phyloP scores from a whole-genome alignment of 2,329 filamentous ascomycete species.

The Coleophoma crateriformis region DNA sequence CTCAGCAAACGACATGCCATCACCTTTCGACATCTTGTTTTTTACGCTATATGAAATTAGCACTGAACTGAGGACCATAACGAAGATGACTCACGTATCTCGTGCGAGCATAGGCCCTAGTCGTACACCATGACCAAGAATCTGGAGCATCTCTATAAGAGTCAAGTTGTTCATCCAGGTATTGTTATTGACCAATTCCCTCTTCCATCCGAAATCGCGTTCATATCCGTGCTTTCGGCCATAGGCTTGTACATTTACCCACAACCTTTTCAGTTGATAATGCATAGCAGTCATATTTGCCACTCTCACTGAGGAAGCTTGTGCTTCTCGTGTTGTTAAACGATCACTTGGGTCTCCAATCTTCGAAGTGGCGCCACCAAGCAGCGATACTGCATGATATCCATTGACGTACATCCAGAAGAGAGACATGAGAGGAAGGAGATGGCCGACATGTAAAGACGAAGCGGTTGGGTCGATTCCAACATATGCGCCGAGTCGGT shows the following conservation, averaged over 20 bases:
- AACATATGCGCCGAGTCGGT: conserved; percentile 69
- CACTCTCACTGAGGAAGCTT: conserved; percentile 45
- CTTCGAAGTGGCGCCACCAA: conserved; percentile 71
- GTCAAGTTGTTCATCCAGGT: conserved; percentile 72
- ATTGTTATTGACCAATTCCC: conserved; percentile 73
- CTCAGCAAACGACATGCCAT: conserved; percentile 91
- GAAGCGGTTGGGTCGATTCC: conserved; percentile 78
- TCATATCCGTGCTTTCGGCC: conserved; percentile 60
- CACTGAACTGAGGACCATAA: conserved; percentile 3
- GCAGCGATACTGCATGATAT: conserved; percentile 58
- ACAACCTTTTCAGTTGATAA: conserved; percentile 66
- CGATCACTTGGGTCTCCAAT: conserved; percentile 76
- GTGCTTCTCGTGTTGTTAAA: conserved; percentile 51
- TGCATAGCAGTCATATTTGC: conserved; percentile 65
- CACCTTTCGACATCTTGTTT: conserved; percentile 74
- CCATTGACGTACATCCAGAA: conserved; percentile 82
- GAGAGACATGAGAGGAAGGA: conserved; percentile 75
- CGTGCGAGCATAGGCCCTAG: conserved; percentile 83
- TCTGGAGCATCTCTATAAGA: conserved; percentile 69
- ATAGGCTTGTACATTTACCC: conserved; percentile 64
- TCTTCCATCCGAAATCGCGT: conserved; percentile 57
- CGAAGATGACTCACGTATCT: conserved; percentile 63
- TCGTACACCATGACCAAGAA: conserved; percentile 68
- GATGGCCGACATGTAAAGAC: conserved; percentile 75
- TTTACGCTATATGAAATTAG: conserved; percentile 50